Percentiles rank a stretch among this genome's conserved stretches.
These are phyloP conservation scores for Diaporthe longicolla DNA, from an alignment of 2,329 filamentous ascomycete species.

Conservation along the genomic window DNA sequence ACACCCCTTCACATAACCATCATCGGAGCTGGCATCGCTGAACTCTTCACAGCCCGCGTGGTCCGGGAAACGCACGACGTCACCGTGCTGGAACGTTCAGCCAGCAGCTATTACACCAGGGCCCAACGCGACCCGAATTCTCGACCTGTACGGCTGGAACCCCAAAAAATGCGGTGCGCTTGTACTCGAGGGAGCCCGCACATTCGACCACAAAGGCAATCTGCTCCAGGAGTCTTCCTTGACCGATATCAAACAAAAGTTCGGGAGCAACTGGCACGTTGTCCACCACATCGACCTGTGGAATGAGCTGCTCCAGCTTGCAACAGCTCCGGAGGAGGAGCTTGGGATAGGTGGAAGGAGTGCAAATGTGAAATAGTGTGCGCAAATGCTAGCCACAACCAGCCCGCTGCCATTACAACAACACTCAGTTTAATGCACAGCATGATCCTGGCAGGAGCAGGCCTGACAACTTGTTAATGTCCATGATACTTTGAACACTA, in stretches of 20 bases:
- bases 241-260: not conserved
- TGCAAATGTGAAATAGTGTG: not conserved
- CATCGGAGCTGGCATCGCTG: not conserved
- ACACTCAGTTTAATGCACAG: too few species aligned
- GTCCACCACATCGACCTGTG: not conserved
- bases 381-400: not conserved
- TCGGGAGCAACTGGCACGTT: not conserved
- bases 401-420: too few species aligned
- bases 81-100: not conserved
- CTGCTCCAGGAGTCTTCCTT: not conserved
- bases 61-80: not conserved
- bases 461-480: too few species aligned
- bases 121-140: not conserved
- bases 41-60: not conserved
- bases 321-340: not conserved
- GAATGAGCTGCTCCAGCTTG: not conserved
- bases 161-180: not conserved
- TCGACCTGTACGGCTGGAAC: slow-evolving; percentile 1
- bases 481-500: too few species aligned
- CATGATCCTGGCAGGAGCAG: too few species aligned
- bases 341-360: not conserved
- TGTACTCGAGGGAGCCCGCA: not conserved
- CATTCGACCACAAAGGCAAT: not conserved
- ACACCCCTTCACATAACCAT: not conserved
- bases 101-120: not conserved